These are phyloP conservation scores for Cutaneotrichosporon cutaneum DNA, from an alignment of 1,284 basidiomycete species.

Conservation along the genomic window DNA sequence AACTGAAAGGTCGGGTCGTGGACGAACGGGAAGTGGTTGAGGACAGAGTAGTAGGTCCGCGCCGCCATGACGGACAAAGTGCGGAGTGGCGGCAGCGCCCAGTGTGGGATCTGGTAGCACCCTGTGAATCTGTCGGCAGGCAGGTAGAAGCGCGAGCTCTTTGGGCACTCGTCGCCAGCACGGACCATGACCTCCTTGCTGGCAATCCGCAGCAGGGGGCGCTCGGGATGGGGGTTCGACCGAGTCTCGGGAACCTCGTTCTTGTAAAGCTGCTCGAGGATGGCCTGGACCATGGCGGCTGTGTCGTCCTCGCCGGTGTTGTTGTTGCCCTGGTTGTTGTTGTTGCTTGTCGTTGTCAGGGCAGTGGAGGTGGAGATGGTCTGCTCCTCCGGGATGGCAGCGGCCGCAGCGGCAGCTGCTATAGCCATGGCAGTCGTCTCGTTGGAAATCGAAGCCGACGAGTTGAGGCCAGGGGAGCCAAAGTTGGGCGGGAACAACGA, in stretches of 20 bases:
- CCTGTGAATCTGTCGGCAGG: constrained; percentile 52
- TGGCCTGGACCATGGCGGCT: constrained; percentile 28
- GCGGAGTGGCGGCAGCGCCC: constrained; percentile 52
- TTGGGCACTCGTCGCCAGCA: constrained; percentile 20
- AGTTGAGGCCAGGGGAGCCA: constrained; percentile 15
- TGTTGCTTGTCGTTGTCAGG: constrained; percentile 9
- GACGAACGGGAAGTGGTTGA: constrained; percentile 53
- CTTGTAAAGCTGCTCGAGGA: constrained; percentile 42
- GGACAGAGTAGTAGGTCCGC: constrained; percentile 51
- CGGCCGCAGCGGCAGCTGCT: constrained; percentile 19
- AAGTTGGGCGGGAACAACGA: constrained; percentile 40
- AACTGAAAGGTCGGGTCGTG: constrained; percentile 55
- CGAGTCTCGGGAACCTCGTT: constrained; percentile 44
- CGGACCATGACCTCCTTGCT: constrained; percentile 21
- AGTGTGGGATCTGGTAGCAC: constrained; percentile 55
- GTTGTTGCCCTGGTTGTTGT: background rate
- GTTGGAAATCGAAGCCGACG: constrained; percentile 15
- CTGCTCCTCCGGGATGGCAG: background rate
- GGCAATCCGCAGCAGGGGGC: constrained; percentile 45
- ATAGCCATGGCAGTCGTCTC: constrained; percentile 25
- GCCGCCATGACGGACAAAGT: constrained; percentile 52
- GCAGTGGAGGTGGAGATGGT: background rate
- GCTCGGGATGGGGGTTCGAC: constrained; percentile 49
- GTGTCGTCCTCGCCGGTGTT: constrained; percentile 2
- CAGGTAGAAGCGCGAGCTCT: constrained; percentile 33